Evolutionary conservation across 139 green algal species (phyloP), one percentile per base, ranked within the genome.

Genomic region (Chlorella sp.): DNA sequence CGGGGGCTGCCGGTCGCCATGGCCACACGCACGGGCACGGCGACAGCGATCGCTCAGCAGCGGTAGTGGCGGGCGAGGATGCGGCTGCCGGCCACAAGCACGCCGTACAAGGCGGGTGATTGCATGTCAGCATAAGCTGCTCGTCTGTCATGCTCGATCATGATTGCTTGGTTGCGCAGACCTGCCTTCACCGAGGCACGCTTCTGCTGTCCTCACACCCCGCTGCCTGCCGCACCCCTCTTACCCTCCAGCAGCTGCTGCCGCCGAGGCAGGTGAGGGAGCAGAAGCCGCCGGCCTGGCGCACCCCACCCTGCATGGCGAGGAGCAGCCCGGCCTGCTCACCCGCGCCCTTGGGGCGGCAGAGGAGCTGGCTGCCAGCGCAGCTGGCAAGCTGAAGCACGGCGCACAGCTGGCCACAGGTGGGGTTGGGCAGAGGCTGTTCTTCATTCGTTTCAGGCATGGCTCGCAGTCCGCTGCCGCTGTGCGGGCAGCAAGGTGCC

Each of bases 361-460:
- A 15, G 25, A 47, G 28, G 70, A 78, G 70, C 39, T 78, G 39
- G 70, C 70, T 13, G 26, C 39, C 25, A 39, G 4, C 39, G 75
- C 75, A 3, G 75, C 56, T 3, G 72, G 72, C 72, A 79, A 18
- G n/a, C 30, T 81, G 51, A 81, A 69, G 74, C 74, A 81, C 17
- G 74, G 55, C 13, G 25, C 74, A 0, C 55, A 36, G 21, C 30
- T 81, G 55, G 74, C 55, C 32, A 81, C 74, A 51, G 39, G 70
- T 78, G 41, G 3, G 70, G 21, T 21, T 9, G 44, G n/a, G n/a
- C n/a, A 51, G 13, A 60, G 51, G 51, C 51, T 23, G 51, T 60
- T 51, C 44, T 60, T 51, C 44, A 51, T 51, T 9, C 9, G 44
- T 51, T 51, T 6, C 44, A 51, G 44, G 6, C 44, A 51, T 51